Evolutionary conservation across 768 basidiomycete species (phyloP), one percentile per base, ranked within the genome.

Genomic region (Tricholoma saponaceum): DNA sequence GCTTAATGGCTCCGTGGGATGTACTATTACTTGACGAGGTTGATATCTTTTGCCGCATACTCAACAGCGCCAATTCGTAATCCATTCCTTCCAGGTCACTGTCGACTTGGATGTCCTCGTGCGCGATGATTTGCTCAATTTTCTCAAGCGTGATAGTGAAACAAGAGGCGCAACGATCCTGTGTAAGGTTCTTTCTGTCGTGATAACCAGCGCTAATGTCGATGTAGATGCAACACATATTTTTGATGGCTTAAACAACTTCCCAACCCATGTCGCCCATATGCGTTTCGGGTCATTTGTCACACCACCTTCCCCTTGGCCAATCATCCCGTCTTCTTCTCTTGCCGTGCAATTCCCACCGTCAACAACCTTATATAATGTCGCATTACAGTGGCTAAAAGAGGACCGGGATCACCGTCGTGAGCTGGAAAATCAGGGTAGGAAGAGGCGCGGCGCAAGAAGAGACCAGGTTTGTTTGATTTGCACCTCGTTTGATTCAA

Each of bases 61-160:
- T 57, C 58, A 49, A 51, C 49, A 22, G 26, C 53, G 20, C 52
- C 58, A 28, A 51, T 55, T 37, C 14, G 47, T 49, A 23, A 47
- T 20, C 52, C 57, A 20, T 57, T 32, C 28, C 32, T 47, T 56
- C 39, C 60, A 95, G 92, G 93, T 96, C 55, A 98, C 96, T 1
- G 96, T 98, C 18, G 97, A 99, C 70, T 78, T 99, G 13, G 97
- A 99, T 66, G 95, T 98, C 14, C 82, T 98, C 39, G 97, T 99
- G 44, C 87, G 97, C 51, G 84, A 91, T 55, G 89, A 95, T 60
- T 79, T 99, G n/a, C 82, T 99, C 62, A 81, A 73, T 8, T 98
- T 97, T 75, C 83, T 99, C 51, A 87, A 87, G 61, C 72, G 80
- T 13, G 97, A 99, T 66, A 90, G 90, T 61, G 82, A 88, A 60